Conservation (phyloP, 2,329 filamentous ascomycete species). For the Escovopsis sp. region DNA sequence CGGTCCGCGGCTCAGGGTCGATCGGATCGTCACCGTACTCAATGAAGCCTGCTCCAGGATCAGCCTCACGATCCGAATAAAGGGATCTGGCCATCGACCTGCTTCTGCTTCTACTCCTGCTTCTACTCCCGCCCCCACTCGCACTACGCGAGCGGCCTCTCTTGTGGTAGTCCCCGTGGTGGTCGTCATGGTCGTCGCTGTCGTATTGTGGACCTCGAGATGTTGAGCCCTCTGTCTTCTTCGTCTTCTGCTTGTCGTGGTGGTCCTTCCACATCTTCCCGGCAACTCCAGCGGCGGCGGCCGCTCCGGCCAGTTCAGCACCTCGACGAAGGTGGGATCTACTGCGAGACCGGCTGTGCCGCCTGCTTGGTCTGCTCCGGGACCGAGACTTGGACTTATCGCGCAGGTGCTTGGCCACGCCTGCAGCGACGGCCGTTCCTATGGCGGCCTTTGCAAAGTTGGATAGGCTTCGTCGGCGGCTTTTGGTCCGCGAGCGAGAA, state of each 20-base stretch:
- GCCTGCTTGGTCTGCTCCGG: conserved; percentile 12
- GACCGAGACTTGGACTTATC: conserved; percentile 32
- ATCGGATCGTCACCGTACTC: conserved; percentile 49
- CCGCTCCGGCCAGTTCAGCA: conserved; percentile 46
- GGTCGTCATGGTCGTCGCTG: conserved; percentile 13
- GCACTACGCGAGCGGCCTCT: conserved; percentile 21
- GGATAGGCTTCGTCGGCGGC: conserved; percentile 30
- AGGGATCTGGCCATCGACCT: conserved; percentile 37
- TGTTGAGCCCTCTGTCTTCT: conserved; percentile 5
- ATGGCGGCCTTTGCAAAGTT: conserved; percentile 40
- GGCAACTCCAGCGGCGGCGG: conserved; percentile 44
- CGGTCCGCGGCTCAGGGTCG: conserved; percentile 24
- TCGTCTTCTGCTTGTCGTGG: conserved; percentile 42
- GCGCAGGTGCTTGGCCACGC: conserved; percentile 42
- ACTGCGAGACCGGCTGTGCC: conserved; percentile 24
- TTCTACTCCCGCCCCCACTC: conserved; percentile 30
- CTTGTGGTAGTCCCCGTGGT: conserved; percentile 13
- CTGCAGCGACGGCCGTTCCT: conserved; percentile 42
- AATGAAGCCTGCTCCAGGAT: conserved; percentile 55
- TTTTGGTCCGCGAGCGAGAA: conserved; percentile 25
- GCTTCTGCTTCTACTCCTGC: conserved; percentile 27
- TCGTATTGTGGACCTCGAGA: conserved; percentile 15
- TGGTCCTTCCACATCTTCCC: conserved; percentile 46
- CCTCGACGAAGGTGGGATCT: conserved; percentile 36
- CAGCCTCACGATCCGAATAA: conserved; percentile 39